These are phyloP conservation scores for Stereum hirsutum DNA, from an alignment of 1,284 basidiomycete genomes.

Conservation along the genomic window DNA sequence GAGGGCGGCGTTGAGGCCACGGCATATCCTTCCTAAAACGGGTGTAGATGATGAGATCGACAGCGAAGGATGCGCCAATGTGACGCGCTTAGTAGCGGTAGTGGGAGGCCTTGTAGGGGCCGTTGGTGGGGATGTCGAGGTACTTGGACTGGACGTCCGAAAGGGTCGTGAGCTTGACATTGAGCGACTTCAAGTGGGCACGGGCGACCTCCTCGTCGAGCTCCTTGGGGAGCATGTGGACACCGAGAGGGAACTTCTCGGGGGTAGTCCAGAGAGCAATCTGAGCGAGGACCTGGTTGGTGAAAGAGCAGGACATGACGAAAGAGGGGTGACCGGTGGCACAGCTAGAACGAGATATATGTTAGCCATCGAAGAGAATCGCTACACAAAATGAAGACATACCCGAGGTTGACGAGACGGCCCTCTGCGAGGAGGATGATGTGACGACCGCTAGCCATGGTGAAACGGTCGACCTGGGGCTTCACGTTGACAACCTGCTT, in stretches of 20 bases:
- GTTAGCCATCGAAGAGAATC: conserved; percentile 3
- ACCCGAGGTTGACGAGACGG: conserved; percentile 98
- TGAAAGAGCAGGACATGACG: conserved; percentile 99
- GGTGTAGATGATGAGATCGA: not conserved
- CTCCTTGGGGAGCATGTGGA: conserved; percentile 95
- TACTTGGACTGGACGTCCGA: conserved; percentile 78
- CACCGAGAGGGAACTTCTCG: conserved; percentile 85
- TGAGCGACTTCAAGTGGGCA: conserved; percentile 86
- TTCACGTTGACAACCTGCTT: conserved; percentile 87
- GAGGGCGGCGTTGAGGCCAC: conserved; percentile 73
- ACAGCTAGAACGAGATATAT: conserved; percentile 33
- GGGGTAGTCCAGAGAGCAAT: conserved; percentile 97
- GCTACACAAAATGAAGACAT: conserved; percentile 20
- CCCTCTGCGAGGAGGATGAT: conserved; percentile 97
- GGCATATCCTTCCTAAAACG: conserved; percentile 21
- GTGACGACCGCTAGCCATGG: conserved; percentile 86
- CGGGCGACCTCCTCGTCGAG: conserved; percentile 99
- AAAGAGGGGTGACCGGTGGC: conserved; percentile 92
- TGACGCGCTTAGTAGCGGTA: conserved; percentile 61
- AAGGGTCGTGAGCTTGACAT: conserved; percentile 89
- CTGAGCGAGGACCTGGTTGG: conserved; percentile 98
- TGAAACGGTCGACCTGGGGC: conserved; percentile 98
- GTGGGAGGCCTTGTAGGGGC: conserved; percentile 90
- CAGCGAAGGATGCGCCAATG: too few species aligned
- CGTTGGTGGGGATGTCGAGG: conserved; percentile 83